Percentiles rank a stretch among this genome's conserved stretches.
These are phyloP conservation scores for Bertia moriformis DNA, from an alignment of 2,329 filamentous ascomycete species.

Conservation along the genomic window DNA sequence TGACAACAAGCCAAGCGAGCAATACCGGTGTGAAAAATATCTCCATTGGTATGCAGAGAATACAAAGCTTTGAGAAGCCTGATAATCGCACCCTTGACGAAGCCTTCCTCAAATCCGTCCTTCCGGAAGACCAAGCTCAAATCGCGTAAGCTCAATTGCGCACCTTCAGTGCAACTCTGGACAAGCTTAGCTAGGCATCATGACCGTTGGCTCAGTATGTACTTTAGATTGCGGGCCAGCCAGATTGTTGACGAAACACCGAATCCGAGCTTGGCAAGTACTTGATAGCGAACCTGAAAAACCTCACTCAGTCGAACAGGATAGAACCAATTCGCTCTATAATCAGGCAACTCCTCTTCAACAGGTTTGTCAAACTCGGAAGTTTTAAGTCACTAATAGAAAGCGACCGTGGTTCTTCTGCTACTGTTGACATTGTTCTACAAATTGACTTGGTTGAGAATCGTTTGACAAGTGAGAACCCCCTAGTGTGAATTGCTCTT, in stretches of 20 bases:
- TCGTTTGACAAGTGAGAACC: too few species aligned
- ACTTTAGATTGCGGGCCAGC: constrained; percentile 21
- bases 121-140: constrained; percentile 12
- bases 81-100: constrained; percentile 14
- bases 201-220: constrained; percentile 1
- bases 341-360: not conserved
- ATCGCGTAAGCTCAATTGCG: constrained; percentile 15
- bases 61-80: constrained; percentile 17
- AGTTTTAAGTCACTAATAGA: not conserved
- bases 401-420: not conserved
- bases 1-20: not conserved
- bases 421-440: not conserved
- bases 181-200: constrained; percentile 4
- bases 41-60: constrained; percentile 16
- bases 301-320: constrained; percentile 20
- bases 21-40: constrained; percentile 16
- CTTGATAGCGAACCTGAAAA: constrained; percentile 18
- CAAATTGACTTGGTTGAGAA: not conserved
- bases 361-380: not conserved
- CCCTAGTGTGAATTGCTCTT: too few species aligned
- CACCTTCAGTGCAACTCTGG: constrained; percentile 9
- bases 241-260: constrained; percentile 25
- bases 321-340: constrained; percentile 10
- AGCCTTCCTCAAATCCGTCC: constrained; percentile 10
- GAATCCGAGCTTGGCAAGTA: constrained; percentile 22